phyloP scores from a whole-genome alignment of 768 basidiomycete species.

The Cystofilobasidium capitatum region DNA sequence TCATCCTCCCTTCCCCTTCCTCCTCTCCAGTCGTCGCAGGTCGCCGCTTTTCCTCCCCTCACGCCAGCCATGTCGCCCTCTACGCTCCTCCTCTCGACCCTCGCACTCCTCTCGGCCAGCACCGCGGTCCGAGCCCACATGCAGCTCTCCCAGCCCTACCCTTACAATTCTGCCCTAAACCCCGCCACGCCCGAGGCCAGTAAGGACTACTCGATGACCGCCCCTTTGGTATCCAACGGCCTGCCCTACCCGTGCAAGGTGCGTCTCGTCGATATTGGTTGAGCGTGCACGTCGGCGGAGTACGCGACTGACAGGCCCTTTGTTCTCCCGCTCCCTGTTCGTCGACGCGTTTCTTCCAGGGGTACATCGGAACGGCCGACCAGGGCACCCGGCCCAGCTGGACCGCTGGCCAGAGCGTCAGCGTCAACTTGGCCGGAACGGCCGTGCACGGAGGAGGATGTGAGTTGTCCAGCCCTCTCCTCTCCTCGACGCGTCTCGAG shows the following conservation, averaged over 20 bases:
- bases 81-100: background rate
- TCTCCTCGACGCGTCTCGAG: background rate
- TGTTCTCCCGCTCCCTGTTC: background rate
- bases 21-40: background rate
- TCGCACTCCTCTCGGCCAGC: slow-evolving; percentile 6
- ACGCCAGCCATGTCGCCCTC: background rate
- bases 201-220: slow-evolving; percentile 39
- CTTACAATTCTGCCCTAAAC: slow-evolving; percentile 29
- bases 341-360: background rate
- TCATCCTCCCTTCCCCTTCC: background rate
- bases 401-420: slow-evolving; percentile 36
- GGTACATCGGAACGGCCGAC: slow-evolving; percentile 33
- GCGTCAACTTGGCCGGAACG: slow-evolving; percentile 34
- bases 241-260: slow-evolving; percentile 39
- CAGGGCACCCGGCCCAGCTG: slow-evolving; percentile 29
- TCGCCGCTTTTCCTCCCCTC: background rate
- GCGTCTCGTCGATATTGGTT: slow-evolving; percentile 27
- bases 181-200: slow-evolving; percentile 30
- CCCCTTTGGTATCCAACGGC: slow-evolving; percentile 36
- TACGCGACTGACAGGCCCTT: too few species aligned
- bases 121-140: slow-evolving; percentile 27
- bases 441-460: slow-evolving; percentile 41
- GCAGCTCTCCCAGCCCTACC: slow-evolving; percentile 28
- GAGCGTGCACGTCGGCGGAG: too few species aligned
- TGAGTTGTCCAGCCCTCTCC: background rate